Percentiles rank a stretch among this genome's conserved stretches.
Evolutionary conservation across 495 filamentous ascomycete species (phyloP).

Genomic region (Aspergillus campestris): DNA sequence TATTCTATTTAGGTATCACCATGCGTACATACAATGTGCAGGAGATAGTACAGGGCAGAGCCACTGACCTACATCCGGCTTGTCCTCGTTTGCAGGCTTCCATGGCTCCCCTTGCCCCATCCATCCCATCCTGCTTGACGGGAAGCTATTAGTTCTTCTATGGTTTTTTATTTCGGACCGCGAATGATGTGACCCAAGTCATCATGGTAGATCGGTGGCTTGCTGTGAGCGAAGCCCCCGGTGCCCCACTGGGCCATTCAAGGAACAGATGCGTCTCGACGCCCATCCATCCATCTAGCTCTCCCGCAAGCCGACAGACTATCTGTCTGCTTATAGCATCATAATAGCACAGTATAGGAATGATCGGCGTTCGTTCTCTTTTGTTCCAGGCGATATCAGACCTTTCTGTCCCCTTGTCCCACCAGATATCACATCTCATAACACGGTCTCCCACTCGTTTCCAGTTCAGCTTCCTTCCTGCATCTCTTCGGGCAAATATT

Average conservation of each 20-base stretch:
- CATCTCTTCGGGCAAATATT: conserved; percentile 16
- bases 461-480: conserved; percentile 11
- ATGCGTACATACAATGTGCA: conserved; percentile 5
- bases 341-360: conserved; percentile 2
- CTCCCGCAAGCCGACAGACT: conserved; percentile 5
- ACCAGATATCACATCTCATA: conserved; percentile 12
- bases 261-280: conserved; percentile 6
- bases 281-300: conserved; percentile 4
- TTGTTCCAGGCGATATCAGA: conserved; percentile 10
- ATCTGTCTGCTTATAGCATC: background rate
- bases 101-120: conserved; percentile 1
- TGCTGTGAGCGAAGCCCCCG: conserved; percentile 6
- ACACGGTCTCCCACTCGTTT: conserved; percentile 7
- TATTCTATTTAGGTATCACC: too few relatives aligned
- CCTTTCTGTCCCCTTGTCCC: conserved; percentile 9
- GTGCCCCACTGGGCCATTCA: conserved; percentile 6
- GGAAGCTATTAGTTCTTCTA: conserved; percentile 5
- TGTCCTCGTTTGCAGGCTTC: conserved; percentile 11
- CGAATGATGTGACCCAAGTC: conserved; percentile 9
- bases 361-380: conserved; percentile 11
- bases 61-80: conserved; percentile 7
- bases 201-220: conserved; percentile 12
- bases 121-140: conserved; percentile 4
- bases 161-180: conserved; percentile 4
- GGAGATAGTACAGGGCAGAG: background rate